phyloP scores from a whole-genome alignment of 1,284 basidiomycete genomes.

The Ustilago sp. region DNA sequence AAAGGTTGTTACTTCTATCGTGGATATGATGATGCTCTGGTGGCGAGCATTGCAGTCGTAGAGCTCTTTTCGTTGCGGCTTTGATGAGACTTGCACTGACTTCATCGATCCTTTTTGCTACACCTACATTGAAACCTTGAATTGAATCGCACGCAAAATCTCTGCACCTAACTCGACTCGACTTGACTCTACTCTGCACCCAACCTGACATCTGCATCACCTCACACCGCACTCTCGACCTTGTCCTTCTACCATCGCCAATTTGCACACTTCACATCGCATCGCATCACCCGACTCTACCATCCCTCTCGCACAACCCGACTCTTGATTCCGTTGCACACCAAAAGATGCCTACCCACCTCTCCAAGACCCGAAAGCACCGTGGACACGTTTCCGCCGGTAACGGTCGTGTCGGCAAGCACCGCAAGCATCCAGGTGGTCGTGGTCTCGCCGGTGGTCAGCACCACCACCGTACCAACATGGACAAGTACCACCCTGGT shows the following conservation, averaged over 20 bases:
- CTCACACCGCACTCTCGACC: conserved; percentile 3
- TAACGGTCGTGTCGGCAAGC: conserved; percentile 99
- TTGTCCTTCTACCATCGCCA: background rate
- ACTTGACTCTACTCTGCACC: background rate
- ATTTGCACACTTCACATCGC: background rate
- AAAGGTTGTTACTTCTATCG: background rate
- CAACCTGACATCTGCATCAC: background rate
- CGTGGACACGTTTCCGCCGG: conserved; percentile 83
- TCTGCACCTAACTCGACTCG: background rate
- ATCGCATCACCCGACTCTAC: background rate
- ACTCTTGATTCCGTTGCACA: conserved; percentile 1
- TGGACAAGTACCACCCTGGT: conserved; percentile 70
- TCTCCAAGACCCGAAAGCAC: conserved; percentile 97
- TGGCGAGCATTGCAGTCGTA: conserved; percentile 7
- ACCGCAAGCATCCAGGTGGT: conserved; percentile 99
- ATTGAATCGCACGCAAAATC: conserved; percentile 1
- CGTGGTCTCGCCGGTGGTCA: conserved; percentile 99
- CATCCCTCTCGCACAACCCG: background rate
- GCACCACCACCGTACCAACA: conserved; percentile 90
- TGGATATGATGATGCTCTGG: background rate
- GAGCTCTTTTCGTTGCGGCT: background rate
- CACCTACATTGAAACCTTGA: background rate
- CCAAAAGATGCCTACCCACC: conserved; percentile 85
- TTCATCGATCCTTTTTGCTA: conserved; percentile 4
- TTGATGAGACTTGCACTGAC: conserved; percentile 22